Conservation (phyloP, 208 protist species). For the Crithidia expoeki region DNA sequence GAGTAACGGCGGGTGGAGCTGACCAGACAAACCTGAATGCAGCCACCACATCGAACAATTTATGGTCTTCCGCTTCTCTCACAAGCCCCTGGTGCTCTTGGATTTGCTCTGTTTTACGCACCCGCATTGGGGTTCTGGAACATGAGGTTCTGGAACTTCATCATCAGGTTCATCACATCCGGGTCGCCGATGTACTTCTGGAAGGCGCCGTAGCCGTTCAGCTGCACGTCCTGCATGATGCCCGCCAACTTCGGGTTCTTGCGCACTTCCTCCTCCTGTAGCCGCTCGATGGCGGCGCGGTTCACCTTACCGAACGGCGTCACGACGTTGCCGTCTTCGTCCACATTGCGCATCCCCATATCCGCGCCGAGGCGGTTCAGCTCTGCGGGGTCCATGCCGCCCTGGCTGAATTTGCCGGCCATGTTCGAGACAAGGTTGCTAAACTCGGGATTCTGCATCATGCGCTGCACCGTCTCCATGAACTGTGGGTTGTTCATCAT, state of each 20-base stretch:
- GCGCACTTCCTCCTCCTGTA: conserved; percentile 77
- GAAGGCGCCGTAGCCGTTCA: conserved; percentile 83
- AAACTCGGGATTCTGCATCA: conserved; percentile 94
- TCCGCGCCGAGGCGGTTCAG: conserved; percentile 47
- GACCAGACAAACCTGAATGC: too few relatives aligned
- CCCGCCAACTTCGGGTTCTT: conserved; percentile 83
- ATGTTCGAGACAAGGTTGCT: conserved; percentile 84
- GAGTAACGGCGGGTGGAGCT: too few relatives aligned
- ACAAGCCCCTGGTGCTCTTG: background rate
- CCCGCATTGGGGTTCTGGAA: conserved; percentile 35
- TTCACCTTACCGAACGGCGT: conserved; percentile 86
- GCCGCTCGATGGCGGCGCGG: conserved; percentile 56
- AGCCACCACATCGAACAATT: too few relatives aligned
- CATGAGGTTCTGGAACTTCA: conserved; percentile 80
- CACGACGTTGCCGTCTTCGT: conserved; percentile 64
- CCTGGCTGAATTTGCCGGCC: conserved; percentile 65
- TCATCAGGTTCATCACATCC: conserved; percentile 90
- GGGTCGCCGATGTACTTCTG: conserved; percentile 92
- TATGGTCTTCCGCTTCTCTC: background rate
- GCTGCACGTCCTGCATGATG: conserved; percentile 86
- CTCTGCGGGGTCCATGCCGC: conserved; percentile 55
- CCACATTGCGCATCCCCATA: conserved; percentile 44
- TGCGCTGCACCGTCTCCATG: conserved; percentile 82
- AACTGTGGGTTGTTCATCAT: conserved; percentile 94
- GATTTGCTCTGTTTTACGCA: conserved; percentile 1